Percentiles rank a stretch among this genome's conserved stretches.
phyloP scores from a whole-genome alignment of 164 flowering plant species.

The Pachysandra terminalis region DNA sequence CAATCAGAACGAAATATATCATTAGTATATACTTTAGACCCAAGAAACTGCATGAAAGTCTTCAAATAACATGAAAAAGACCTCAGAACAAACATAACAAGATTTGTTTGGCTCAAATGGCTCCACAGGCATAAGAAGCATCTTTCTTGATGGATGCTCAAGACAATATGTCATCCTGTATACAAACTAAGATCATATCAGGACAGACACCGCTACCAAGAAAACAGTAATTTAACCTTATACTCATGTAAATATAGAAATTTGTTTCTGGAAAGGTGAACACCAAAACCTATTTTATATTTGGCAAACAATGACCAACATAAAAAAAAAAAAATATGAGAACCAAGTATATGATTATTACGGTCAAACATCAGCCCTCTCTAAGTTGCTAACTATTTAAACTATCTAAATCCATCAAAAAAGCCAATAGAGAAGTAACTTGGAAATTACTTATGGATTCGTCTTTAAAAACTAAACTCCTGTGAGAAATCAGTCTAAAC shows the following conservation, averaged over 20 bases:
- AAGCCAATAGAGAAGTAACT: not conserved
- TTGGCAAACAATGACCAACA: not conserved
- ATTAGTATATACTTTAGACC: slow-evolving; percentile 1
- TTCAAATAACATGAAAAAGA: slow-evolving; percentile 16
- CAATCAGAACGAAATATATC: slow-evolving; percentile 8
- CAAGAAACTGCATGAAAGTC: not conserved
- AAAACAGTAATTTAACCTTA: too few species aligned
- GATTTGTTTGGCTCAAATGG: slow-evolving; percentile 92
- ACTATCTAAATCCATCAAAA: not conserved
- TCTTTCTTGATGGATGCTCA: slow-evolving; percentile 69
- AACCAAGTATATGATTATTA: not conserved
- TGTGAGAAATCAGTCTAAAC: not conserved
- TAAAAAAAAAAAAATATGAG: too few species aligned
- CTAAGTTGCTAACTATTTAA: not conserved
- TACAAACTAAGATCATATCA: slow-evolving; percentile 4
- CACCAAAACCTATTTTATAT: not conserved
- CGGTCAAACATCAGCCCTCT: not conserved
- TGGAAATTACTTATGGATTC: not conserved
- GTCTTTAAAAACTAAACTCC: not conserved
- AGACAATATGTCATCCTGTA: slow-evolving; percentile 88
- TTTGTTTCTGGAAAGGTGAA: not conserved
- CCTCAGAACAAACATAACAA: slow-evolving; percentile 97
- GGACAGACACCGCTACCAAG: not conserved
- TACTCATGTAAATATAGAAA: too few species aligned
- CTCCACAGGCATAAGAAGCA: slow-evolving; percentile 94